Evolutionary conservation across 2,329 filamentous ascomycete species (phyloP), one percentile per base, ranked within the genome.

Genomic region (Trichoderma aggressivum): DNA sequence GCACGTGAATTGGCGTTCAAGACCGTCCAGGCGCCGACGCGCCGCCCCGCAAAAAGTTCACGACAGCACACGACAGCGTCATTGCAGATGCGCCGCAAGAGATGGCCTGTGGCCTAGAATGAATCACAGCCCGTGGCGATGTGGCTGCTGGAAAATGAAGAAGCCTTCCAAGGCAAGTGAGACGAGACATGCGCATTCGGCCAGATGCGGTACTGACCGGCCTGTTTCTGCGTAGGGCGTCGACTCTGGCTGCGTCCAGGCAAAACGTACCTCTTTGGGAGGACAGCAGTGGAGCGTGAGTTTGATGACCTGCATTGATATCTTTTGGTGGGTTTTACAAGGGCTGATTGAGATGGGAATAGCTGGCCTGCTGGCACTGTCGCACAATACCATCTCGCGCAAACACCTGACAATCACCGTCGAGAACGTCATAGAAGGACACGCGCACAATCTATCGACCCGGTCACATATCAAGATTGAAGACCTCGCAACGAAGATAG

Each of bases 171-270:
- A 70, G 83, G 84, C 81, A 77, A 74, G 76, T 66, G 24, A 53
- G 26, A 55, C 24, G 24, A 53, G 26, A 55, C 24, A 30, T 36
- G 28, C 28, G 21, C 14, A 18, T 59, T 59, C 7, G 7, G 5
- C 18, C 28, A 16, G 39, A n/a, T 36, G 56, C 61, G n/a, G 21
- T 58, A 36, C 69, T 47, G 34, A 69, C 71, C 74, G 60, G 12
- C 1, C 1, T 75, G 70, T 30, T 62, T 58, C 61, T 21, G 39
- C 26, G 43, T 58, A 84, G 82, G 81, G 63, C 80, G 80, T 32
- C 89, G 89, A 76, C 85, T 94, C 75, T 97, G 94, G 94, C 86
- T 97, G 73, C 90, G 91, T 71, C 94, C 94, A 2, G 94, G 94
- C 64, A 93, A 94, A 79, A 89, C 88, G 76, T 95, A 96, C 80